Base-by-base conservation (phyloP, 2,329 filamentous ascomycete species). In the Pezicula neosporulosa region DNA sequence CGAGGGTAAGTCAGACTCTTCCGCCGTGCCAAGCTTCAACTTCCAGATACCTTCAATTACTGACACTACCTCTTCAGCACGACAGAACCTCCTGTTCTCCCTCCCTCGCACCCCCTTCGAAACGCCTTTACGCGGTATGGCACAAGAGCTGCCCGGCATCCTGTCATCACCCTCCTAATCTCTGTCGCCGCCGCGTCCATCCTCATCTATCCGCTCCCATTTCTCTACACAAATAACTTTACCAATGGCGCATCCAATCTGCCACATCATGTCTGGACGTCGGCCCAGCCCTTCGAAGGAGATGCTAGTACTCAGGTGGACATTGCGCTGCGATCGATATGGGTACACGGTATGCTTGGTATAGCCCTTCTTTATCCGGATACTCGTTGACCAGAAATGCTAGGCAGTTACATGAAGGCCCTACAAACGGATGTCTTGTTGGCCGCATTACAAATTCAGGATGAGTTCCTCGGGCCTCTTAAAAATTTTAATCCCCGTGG, bases 191-290 rank as follows among this genome's bases (percentile, higher is more conserved):
- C 89, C 52, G 86, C 86, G 50, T 80, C 86, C 43, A 71, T 86
- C 48, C 78, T 91, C 49, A 81, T 86, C 54, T 92, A 90, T 62
- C 87, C 87, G 7, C 85, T 89, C 48, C 79, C 88, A 18, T 90
- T 90, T 64, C 80, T 92, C 47, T 87, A 87, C 67, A 85, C 83
- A 1, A 85, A 81, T 63, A 85, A 88, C 67, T 85, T 87, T 58
- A 82, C 82, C 60, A 86, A 83, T 63, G 84, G 85, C 58, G 81
- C 85, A 21, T 86, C 86, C 48, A 87, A 84, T 55, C 73, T 91
- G 7, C 88, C 89, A 28, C 84, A 86, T 63, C 86, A 92, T 78
- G 87, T 89, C 59, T 93, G 89, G 89, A 91, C 88, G 24, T 85
- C 85, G 36, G 86, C 86, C 6, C 81, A 83, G 53, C 81, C 85